phyloP scores from a whole-genome alignment of 495 filamentous ascomycete genomes.

The Apodospora peruviana region DNA sequence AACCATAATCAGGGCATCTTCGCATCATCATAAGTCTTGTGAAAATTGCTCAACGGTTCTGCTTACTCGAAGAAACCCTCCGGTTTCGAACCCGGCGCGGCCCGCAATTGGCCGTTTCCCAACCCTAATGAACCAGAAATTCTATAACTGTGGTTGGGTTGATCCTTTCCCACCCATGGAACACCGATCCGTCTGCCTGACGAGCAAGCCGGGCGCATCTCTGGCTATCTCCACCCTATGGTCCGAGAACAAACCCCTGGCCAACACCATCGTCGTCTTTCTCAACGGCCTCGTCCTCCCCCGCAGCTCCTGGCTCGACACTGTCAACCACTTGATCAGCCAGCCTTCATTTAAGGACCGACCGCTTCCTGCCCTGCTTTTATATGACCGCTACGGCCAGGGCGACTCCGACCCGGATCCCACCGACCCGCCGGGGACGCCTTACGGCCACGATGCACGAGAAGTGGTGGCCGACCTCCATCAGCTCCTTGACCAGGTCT shows the following conservation, averaged over 20 bases:
- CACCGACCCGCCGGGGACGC: slow-evolving; percentile 35
- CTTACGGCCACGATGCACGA: slow-evolving; percentile 48
- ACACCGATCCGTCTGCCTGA: slow-evolving; percentile 9
- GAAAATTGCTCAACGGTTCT: too few species aligned
- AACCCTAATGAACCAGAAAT: too few species aligned
- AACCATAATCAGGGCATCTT: too few species aligned
- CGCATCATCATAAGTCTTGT: too few species aligned
- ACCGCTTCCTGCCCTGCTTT: slow-evolving; percentile 43
- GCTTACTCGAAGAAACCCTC: too few species aligned
- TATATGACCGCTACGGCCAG: slow-evolving; percentile 62
- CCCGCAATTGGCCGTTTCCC: too few species aligned
- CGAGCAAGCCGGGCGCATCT: slow-evolving; percentile 18
- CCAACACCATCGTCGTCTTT: slow-evolving; percentile 49
- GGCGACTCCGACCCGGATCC: slow-evolving; percentile 54
- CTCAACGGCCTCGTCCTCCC: slow-evolving; percentile 56
- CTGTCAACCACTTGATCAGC: slow-evolving; percentile 38
- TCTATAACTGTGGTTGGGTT: too few species aligned
- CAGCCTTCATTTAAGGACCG: slow-evolving; percentile 14
- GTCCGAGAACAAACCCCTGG: slow-evolving; percentile 1
- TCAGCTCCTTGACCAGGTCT: slow-evolving; percentile 41
- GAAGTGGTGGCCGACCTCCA: slow-evolving; percentile 47
- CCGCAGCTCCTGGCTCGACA: slow-evolving; percentile 41
- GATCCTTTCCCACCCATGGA: too few species aligned
- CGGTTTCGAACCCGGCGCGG: too few species aligned
- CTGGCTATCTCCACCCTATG: slow-evolving; percentile 12